Percentiles rank a stretch among this genome's conserved stretches.
Evolutionary conservation across 2,329 filamentous ascomycete genomes (phyloP).

Genomic region (Fusarium hostae): DNA sequence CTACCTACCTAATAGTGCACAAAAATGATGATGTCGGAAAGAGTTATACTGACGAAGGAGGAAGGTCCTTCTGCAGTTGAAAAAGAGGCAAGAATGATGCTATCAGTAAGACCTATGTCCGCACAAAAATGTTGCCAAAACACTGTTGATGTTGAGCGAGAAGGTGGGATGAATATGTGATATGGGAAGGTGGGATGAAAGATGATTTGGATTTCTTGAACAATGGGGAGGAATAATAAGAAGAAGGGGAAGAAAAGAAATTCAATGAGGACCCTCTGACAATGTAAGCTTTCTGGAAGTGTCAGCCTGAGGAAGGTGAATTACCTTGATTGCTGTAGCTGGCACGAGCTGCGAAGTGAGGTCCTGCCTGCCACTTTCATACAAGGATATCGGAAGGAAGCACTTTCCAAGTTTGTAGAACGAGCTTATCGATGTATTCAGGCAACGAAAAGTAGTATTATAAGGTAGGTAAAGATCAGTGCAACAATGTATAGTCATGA

Average conservation of each 20-base stretch:
- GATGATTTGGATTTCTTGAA: neutral
- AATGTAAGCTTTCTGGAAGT: neutral
- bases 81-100: constrained; percentile 40
- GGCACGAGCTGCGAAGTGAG: constrained; percentile 13
- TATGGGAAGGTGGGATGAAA: constrained; percentile 4
- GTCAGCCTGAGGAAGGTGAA: neutral
- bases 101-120: constrained; percentile 8
- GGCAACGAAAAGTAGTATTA: neutral
- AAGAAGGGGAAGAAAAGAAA: neutral
- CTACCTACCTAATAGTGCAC: constrained; percentile 42
- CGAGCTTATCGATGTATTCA: neutral
- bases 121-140: constrained; percentile 3
- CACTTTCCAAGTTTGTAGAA: neutral
- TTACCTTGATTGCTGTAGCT: neutral
- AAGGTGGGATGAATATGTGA: constrained; percentile 17
- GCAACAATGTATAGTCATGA: neutral
- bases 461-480: neutral
- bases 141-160: constrained; percentile 2
- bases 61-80: constrained; percentile 23
- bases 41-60: constrained; percentile 20
- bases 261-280: neutral
- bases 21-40: constrained; percentile 32
- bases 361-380: neutral
- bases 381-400: neutral
- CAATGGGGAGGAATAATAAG: constrained; percentile 5